Evolutionary conservation across 148 eudicot species (phyloP).

Genomic region (Rhododendron vialii): DNA sequence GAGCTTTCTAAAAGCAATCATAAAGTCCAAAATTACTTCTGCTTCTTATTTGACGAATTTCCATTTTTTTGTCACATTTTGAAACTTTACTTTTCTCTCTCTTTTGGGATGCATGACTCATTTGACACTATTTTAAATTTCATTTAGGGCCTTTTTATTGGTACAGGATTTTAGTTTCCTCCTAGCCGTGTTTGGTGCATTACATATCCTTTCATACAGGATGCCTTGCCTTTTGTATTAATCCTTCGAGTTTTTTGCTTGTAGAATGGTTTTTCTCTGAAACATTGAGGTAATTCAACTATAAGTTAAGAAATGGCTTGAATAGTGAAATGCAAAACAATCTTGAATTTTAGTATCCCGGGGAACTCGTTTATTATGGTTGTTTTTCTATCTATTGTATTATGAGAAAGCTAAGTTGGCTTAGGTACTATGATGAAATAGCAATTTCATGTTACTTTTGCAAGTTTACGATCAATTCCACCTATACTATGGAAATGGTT

Average conservation of each 20-base stretch:
- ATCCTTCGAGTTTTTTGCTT: not conserved
- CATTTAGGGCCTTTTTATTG: not conserved
- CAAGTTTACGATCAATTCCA: not conserved
- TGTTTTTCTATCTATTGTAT: not conserved
- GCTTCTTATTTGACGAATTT: not conserved
- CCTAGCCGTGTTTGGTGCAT: not conserved
- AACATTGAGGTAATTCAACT: not conserved
- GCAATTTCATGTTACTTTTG: not conserved
- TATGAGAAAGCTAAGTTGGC: not conserved
- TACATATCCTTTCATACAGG: not conserved
- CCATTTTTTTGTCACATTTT: not conserved
- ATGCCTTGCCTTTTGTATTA: not conserved
- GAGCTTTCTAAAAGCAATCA: not conserved
- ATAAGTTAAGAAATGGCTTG: not conserved
- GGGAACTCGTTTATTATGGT: not conserved
- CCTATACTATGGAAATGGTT: not conserved
- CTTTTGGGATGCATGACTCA: not conserved
- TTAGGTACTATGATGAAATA: not conserved
- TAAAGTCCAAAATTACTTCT: not conserved
- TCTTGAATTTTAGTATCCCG: not conserved
- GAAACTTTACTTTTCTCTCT: not conserved
- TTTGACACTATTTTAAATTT: not conserved
- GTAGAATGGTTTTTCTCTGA: not conserved
- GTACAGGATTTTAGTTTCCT: not conserved
- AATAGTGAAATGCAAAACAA: not conserved